Conservation (phyloP, 306 rosid species). For the Vigna nakashimae region DNA sequence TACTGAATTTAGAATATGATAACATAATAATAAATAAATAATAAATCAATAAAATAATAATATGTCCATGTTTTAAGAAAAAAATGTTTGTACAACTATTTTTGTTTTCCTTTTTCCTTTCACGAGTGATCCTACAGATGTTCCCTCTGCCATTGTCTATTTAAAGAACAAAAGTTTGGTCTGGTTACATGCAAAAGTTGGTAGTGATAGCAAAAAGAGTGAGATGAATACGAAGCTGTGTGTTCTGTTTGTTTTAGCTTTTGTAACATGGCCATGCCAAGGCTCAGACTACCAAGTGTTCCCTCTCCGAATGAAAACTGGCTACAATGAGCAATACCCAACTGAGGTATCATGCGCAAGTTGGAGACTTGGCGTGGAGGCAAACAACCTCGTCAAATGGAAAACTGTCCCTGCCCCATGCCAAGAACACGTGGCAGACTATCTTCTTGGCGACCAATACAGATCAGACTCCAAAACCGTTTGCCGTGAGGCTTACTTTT, state of each 20-base stretch:
- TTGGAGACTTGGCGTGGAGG: constrained; percentile 72
- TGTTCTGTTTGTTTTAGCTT: not conserved
- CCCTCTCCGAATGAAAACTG: constrained; percentile 54
- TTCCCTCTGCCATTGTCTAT: too few relatives aligned
- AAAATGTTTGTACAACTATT: too few relatives aligned
- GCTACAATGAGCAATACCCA: not conserved
- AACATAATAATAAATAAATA: too few relatives aligned
- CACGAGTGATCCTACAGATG: not conserved
- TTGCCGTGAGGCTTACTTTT: constrained; percentile 35
- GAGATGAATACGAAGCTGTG: not conserved
- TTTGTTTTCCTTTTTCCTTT: too few relatives aligned
- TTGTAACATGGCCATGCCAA: constrained; percentile 19
- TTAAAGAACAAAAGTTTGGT: too few relatives aligned
- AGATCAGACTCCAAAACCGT: constrained; percentile 55
- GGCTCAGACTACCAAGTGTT: constrained; percentile 31
- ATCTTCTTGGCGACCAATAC: constrained; percentile 44
- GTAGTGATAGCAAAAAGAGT: not conserved
- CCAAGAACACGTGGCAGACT: constrained; percentile 35
- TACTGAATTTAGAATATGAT: too few relatives aligned
- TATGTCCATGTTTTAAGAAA: too few relatives aligned
- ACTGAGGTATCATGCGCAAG: constrained; percentile 48
- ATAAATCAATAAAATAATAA: too few relatives aligned
- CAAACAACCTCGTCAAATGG: constrained; percentile 56
- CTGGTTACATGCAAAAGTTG: too few relatives aligned
- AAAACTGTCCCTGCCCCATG: constrained; percentile 43